Base-by-base conservation (phyloP, 208 protist species). In the Trypanosoma scelopori region DNA sequence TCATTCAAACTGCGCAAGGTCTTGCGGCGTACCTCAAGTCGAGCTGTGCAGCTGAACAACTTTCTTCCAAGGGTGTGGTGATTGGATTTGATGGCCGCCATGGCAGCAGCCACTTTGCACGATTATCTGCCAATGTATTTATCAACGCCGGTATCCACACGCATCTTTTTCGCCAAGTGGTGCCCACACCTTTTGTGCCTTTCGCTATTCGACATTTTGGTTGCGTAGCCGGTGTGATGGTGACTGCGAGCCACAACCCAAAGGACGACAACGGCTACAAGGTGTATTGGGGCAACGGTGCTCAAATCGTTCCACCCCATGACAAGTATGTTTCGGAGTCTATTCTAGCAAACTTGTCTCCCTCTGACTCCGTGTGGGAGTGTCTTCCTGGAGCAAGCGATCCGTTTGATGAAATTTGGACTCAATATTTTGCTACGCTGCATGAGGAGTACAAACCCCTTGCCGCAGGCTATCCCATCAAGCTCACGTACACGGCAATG, bases 191-290 rank as follows among this genome's bases (percentile, higher is more conserved):
- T 15, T 94, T 96, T 69, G 96, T 98, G 35, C 82, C 93, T 15
- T 96, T 88, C 51, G 76, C 78, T 23, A 75, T 97, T 15, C 70
- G 59, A 13, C 59, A 82, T 30, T 74, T 78, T 50, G 64, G 69
- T 55, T 84, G 78, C 25, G 52, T 88, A 4, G 93, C 83, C 18
- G 98, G 98, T 28, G 82, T 99, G 27, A 98, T 99, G 97, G 89
- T 99, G 35, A 99, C 98, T n/a, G 98, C 98, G 23, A 98, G 93
- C 52, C 98, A 99, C 83, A 99, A 99, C 82, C 97, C 98, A 16
- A 99, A 99, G 78, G 72, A 96, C 30, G 97, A 99, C 87, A 99
- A 99, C 79, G 98, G 98, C 25, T 99, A 99, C 79, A 99, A 99
- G 78, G 94, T 99, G 13, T 99, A 99, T 79, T 99, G 97, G 94